Evolutionary conservation across 768 basidiomycete genomes (phyloP), one percentile per base, ranked within the genome.

Genomic region (Xerocomellus amylosporus): DNA sequence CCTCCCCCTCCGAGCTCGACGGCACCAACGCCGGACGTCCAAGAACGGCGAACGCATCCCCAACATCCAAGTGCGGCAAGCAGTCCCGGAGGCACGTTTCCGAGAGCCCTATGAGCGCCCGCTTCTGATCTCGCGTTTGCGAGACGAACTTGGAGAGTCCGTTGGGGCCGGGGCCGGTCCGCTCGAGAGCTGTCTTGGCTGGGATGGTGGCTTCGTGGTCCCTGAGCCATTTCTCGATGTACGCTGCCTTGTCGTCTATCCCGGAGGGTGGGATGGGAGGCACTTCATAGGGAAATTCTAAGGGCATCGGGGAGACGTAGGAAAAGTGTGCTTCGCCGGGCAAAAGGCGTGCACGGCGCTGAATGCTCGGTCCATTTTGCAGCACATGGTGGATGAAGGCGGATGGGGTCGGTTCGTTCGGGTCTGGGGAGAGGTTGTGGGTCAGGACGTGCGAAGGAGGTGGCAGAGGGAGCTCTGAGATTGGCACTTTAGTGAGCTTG

Each of bases 11-110:
- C 20, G 58, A 63, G 22, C 58, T 53, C 4, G 54, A 46, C 4
- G 60, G 59, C 4, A 76, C 66, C 42, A 91, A 73, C 15, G 81
- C 65, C 0, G 88, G 86, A 0, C 72, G 69, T 14, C 90, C 90
- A 3, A 94, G 75, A 8, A 84, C 53, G 0, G 76, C 72, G 59
- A 92, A 84, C 0, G 90, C 84, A 65, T 97, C 92, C 4, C 94
- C 94, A 12, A 93, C 86, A 53, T 96, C 88, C 19, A 98, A 76
- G 59, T 85, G 82, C 0, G 95, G 95, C 9, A 97, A 68, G 60
- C 86, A 90, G 60, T 96, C 93, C 30, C 77, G 71, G 41, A 93
- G 65, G 13, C 84, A 84, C 2, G 79, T 77, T 45, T 81, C 79
- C 1, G 93, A 85, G 17, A 98, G 60, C 5, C 84, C 92, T 17